These are phyloP conservation scores for Typha latifolia DNA, from an alignment of 176 grass and related monocot genomes.

Conservation along the genomic window DNA sequence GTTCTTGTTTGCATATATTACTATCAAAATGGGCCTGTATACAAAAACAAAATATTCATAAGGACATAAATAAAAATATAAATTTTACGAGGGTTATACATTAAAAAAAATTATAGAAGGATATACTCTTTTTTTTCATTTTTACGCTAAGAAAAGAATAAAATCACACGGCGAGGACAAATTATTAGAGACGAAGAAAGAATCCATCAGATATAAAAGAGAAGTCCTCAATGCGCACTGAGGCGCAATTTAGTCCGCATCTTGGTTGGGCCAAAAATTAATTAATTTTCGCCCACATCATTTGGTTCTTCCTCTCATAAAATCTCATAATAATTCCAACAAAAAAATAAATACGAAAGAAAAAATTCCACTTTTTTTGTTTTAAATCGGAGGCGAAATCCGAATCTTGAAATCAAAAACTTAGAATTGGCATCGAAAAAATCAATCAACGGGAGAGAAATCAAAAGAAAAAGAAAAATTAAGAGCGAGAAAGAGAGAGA, in stretches of 20 bases:
- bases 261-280: background rate
- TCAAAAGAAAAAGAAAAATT: background rate
- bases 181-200: background rate
- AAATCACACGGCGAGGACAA: background rate
- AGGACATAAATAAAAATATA: too few relatives aligned
- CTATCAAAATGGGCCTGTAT: too few relatives aligned
- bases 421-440: too few relatives aligned
- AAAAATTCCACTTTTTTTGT: background rate
- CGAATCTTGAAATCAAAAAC: too few relatives aligned
- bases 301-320: background rate
- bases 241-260: constrained; percentile 2
- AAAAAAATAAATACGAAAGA: background rate
- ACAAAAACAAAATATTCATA: too few relatives aligned
- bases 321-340: background rate
- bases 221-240: background rate
- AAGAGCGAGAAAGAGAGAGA: background rate
- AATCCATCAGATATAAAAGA: background rate
- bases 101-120: too few relatives aligned
- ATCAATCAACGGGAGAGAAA: too few relatives aligned
- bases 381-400: too few relatives aligned
- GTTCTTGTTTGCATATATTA: too few relatives aligned
- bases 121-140: too few relatives aligned
- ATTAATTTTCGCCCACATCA: background rate
- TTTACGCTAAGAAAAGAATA: background rate
- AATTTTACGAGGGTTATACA: too few relatives aligned